Evolutionary conservation across 2,329 filamentous ascomycete genomes (phyloP), one percentile per base, ranked within the genome.

Genomic region (Polychaeton citri): DNA sequence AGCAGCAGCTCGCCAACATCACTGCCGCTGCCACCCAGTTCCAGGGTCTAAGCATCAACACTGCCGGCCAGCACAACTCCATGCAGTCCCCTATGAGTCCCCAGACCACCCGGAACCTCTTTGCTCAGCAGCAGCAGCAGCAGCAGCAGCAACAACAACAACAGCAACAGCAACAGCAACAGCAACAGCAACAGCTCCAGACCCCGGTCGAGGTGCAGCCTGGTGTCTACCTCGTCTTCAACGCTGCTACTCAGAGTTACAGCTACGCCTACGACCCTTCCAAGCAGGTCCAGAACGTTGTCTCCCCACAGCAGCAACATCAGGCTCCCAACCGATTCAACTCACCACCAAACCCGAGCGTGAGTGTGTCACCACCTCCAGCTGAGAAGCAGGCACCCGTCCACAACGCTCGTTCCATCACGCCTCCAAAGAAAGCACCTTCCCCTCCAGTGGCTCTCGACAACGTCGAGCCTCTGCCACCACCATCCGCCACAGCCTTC

Each of bases 401-500:
- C 53, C 63, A 55, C 36, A 55, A 57, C 40, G 30, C 12, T 16
- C 78, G 83, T 55, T 81, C 79, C 52, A 72, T 78, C 31, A 74
- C 72, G 21, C 72, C 74, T 33, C 72, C 71, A 3, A 72, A 71
- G 60, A 65, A 69, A 52, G 72, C 72, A 33, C 72, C 79, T 34
- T 80, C 83, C 13, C 81, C 81, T 4, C 72, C 74, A 10, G 46
- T 52, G 9, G 38, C 49, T 16, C 38, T 52, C 12, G 76, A 82
- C 48, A 71, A 78, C 39, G 69, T 76, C 34, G 64, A 72, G 47
- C 84, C 86, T 28, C 73, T 94, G 36, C 86, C 86, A 35, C 85
- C 85, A 19, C 84, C 85, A 40, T 92, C 86, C 37, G 83, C 82
- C 46, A 90, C 87, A 52, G 85, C 86, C 31, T 94, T 94, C 70